Evolutionary conservation across 352 stramenopile species (phyloP), one percentile per base, ranked within the genome.

Genomic region (Peronospora tabacina): DNA sequence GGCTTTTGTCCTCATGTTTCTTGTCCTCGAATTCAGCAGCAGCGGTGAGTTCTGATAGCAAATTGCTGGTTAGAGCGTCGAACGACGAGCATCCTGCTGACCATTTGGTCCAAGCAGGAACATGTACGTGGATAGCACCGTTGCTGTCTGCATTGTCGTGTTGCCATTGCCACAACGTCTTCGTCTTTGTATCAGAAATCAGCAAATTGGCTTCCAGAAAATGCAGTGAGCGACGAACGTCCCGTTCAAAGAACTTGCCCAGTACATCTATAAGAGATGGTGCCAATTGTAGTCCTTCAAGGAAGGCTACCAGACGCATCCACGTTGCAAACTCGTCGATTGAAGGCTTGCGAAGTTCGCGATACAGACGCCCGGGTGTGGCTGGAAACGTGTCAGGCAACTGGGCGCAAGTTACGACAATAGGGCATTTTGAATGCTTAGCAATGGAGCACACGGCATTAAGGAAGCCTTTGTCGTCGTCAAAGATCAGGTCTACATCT

Each of bases 381-480:
- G 70, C 39, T 0, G 81, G 78, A 26, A 92, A 90, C 12, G 44
- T 57, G 44, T 82, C 75, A 0, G 81, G 81, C 0, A 87, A 52
- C 5, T 84, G 59, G 2, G 56, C 41, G 35, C 81, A 92, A 0
- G 81, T 92, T 19, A 83, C 65, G 6, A 90, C 70, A 33, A 92
- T 89, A 0, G 81, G 81, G 19, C 81, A 92, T 50, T 89, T 88
- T 3, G 81, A 80, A 42, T 77, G 68, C 50, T 87, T 86, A 6
- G 81, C 81, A 49, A 92, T 90, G n/a, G 76, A 72, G 36, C 71
- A 78, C 1, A 92, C 39, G 3, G 78, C 73, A 17, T 61, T 67
- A 11, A 89, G 53, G 40, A 92, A 92, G 7, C 81, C 81, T 47
- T 85, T 86, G 53, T 92, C 81, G 16, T 87, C 70, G 5, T 90